Evolutionary conservation across 148 eudicot species (phyloP), one percentile per base, ranked within the genome.

Genomic region (Camellia japonica): DNA sequence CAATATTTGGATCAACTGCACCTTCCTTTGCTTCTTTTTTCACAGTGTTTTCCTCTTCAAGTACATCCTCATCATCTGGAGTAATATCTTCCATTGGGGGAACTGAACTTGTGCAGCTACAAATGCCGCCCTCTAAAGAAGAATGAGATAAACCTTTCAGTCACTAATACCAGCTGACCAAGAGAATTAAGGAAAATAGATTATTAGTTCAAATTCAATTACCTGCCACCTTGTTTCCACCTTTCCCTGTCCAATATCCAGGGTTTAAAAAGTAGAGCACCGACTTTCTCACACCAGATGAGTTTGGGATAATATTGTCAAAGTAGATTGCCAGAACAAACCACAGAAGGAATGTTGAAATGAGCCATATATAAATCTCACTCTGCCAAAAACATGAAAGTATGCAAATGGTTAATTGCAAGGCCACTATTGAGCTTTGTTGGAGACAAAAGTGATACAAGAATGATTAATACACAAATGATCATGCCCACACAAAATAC

Each of bases 21-120:
- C 89, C 94, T 82, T 90, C 90, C 73, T 43, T 41, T 8, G 79
- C 77, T 83, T 90, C 91, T 78, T 87, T 91, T 82, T 93, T 93
- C 51, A 93, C 98, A 14, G 64, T 79, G 74, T 78, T 90, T 88
- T 96, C 99, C 87, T 96, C 99, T 83, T 88, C 85, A 77, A 81
- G 89, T 18, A 96, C 99, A 83, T 93, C 98, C 80, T 87, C 93
- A 60, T 96, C 99, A 76, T 93, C 97, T 78, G 97, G 93, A 49
- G 86, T 81, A 59, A 58, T 74, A 52, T 78, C 63, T 74, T 89
- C 87, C 73, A 80, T 41, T 65, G 88, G 77, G 19, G 93, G 91
- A 71, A 83, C 81, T 58, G 93, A 84, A 46, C 86, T 70, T 52
- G 73, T 80, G 89, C 98, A 94, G 77, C 94, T 88, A 87, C 95